A percentile compares a stretch with the other conserved stretches of the same genome.
Evolutionary conservation across 495 filamentous ascomycete genomes (phyloP).

Genomic region (Rusavskia elegans): DNA sequence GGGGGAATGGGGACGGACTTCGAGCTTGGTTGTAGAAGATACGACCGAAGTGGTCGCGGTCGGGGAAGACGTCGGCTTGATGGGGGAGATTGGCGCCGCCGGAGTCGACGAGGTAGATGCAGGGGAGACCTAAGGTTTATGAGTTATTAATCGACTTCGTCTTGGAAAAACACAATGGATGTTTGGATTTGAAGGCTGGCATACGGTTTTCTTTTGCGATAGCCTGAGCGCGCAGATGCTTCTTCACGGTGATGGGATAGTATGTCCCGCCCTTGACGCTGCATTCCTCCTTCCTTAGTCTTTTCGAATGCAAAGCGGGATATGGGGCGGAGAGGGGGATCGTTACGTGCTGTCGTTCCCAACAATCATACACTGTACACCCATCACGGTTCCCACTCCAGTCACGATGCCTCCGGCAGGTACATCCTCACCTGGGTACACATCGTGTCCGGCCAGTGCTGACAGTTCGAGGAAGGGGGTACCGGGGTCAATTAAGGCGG

Average conservation of each 20-base stretch:
- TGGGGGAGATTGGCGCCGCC: constrained; percentile 93
- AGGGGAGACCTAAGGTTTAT: constrained; percentile 37
- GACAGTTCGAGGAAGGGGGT: constrained; percentile 87
- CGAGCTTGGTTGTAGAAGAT: constrained; percentile 99
- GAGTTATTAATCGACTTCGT: too few relatives aligned
- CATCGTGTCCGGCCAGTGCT: constrained; percentile 65
- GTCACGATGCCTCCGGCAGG: constrained; percentile 85
- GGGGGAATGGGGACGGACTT: constrained; percentile 28
- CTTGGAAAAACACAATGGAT: too few relatives aligned
- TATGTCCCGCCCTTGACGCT: constrained; percentile 96
- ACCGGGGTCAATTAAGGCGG: constrained; percentile 74
- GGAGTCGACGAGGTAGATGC: constrained; percentile 93
- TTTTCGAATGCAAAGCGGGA: neutral
- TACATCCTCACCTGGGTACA: constrained; percentile 79
- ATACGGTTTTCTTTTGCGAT: constrained; percentile 76
- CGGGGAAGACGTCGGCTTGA: constrained; percentile 93
- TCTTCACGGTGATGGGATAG: constrained; percentile 95
- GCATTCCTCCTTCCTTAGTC: neutral
- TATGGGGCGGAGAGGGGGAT: neutral
- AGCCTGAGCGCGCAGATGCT: constrained; percentile 84
- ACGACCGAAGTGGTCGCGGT: constrained; percentile 86
- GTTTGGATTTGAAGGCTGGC: neutral
- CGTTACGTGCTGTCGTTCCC: constrained; percentile 80
- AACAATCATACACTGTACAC: constrained; percentile 84
- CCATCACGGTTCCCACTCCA: constrained; percentile 78